A percentile compares a stretch with the other conserved stretches of the same genome.
Conservation (phyloP, 768 basidiomycete genomes). For the Gymnopilus dilepis region DNA sequence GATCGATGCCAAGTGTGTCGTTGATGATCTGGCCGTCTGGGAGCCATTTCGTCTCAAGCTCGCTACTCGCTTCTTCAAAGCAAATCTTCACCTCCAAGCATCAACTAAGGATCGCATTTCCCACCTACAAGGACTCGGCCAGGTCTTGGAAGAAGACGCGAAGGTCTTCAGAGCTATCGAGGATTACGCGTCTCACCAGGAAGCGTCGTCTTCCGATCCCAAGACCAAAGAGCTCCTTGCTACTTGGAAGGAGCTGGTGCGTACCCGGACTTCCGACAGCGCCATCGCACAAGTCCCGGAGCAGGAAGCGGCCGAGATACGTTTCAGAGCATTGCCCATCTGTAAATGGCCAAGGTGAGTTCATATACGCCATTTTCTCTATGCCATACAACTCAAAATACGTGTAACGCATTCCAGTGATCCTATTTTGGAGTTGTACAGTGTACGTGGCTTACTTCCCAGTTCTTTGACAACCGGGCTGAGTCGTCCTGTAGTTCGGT, state of each 20-base stretch:
- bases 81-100: background rate
- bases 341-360: constrained; percentile 6
- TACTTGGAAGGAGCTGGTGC: no score
- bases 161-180: background rate
- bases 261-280: no score
- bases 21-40: background rate
- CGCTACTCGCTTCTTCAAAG: constrained; percentile 9
- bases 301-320: background rate
- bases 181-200: background rate
- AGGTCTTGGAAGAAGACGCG: no score
- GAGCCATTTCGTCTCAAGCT: constrained; percentile 5
- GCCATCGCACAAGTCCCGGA: no score
- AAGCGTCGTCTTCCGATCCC: no score
- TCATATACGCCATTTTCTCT: background rate
- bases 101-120: background rate
- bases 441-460: background rate
- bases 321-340: constrained; percentile 1
- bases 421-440: constrained; percentile 8
- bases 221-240: no score
- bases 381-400: background rate
- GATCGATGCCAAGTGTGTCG: background rate
- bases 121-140: background rate
- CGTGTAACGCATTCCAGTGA: no score
- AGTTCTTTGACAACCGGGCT: background rate
- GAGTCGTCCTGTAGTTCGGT: background rate